Base-by-base conservation (phyloP, 768 basidiomycete species). In the Naganishia kalamii region DNA sequence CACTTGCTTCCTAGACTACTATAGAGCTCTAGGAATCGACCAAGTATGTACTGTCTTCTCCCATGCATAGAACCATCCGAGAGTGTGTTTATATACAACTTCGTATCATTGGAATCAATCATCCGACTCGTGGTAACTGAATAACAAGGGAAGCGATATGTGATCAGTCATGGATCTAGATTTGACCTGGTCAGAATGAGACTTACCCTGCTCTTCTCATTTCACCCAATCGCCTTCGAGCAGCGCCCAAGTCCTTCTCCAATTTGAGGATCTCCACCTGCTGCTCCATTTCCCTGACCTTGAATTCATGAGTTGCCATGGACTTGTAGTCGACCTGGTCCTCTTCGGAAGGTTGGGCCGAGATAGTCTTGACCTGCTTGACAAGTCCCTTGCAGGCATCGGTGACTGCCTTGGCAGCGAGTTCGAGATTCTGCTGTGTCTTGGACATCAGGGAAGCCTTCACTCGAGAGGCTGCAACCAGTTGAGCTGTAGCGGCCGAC, bases 361-460 rank as follows among this genome's bases (percentile, higher is more conserved):
- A 88, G 69, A 98, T 86, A 2, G 92, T 88, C 80, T 94, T 97
- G 81, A 99, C 94, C 77, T 98, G 94, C 71, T 85, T 84, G 65
- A 99, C 96, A 63, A 99, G 86, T 37, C 92, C 92, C 76, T 88
- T 92, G 82, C 94, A 98, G 27, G 96, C 94, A 71, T 92, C 92
- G 4, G 92, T 94, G 63, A 99, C 96, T 1, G 93, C 94, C 80
- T 93, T 97, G 47, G 96, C 92, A 2, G 96, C 96, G 19, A 90
- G 81, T 79, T 99, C 96, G 32, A 99, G 86, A 40, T 88, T 86
- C 73, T 97, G 92, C 80, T 98, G 96, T 1, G 94, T 96, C 82
- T 96, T 94, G 60, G 90, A 93, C 93, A 97, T 98, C 68, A 97
- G 82, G 74, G 92, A 92, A 4, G 93, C 92, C 81, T 98, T 99